Percentiles rank a stretch among this genome's conserved stretches.
Conservation (phyloP, 352 stramenopile species). For the Pythium pyrilobum region DNA sequence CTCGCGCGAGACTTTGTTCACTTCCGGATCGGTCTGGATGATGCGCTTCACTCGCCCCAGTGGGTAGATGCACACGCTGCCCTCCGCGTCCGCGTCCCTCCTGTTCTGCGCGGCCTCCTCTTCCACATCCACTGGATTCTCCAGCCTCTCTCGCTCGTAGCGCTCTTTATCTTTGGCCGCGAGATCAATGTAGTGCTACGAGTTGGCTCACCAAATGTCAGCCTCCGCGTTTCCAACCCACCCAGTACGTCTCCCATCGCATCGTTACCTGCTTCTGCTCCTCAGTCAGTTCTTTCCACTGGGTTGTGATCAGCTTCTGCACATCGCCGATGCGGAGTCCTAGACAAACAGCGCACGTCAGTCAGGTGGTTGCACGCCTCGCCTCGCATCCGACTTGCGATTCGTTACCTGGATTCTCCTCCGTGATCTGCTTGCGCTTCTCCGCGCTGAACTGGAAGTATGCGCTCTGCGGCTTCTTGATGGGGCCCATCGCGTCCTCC, state of each 20-base stretch:
- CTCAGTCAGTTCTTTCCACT: slow-evolving; percentile 83
- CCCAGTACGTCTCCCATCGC: not conserved
- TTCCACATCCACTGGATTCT: slow-evolving; percentile 58
- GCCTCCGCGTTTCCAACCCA: no score
- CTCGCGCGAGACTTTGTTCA: slow-evolving; percentile 90
- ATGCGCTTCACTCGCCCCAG: slow-evolving; percentile 91
- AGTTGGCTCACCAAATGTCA: not conserved
- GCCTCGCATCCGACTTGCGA: not conserved
- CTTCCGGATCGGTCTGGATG: slow-evolving; percentile 90
- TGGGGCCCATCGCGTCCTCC: slow-evolving; percentile 27
- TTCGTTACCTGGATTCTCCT: slow-evolving; percentile 44
- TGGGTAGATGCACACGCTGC: slow-evolving; percentile 51
- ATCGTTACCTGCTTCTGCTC: slow-evolving; percentile 74
- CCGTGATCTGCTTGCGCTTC: slow-evolving; percentile 55
- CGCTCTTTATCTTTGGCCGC: slow-evolving; percentile 85
- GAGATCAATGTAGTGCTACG: slow-evolving; percentile 70
- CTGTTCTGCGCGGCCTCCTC: slow-evolving; percentile 39
- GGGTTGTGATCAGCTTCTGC: slow-evolving; percentile 86
- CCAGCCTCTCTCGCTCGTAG: slow-evolving; percentile 68
- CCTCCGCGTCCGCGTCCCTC: slow-evolving; percentile 11
- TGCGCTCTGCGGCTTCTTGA: slow-evolving; percentile 85
- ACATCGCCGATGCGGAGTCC: slow-evolving; percentile 65
- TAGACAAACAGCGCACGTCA: slow-evolving; percentile 2
- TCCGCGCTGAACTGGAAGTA: slow-evolving; percentile 86
- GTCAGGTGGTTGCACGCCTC: not conserved